phyloP scores from a whole-genome alignment of 2,329 filamentous ascomycete species.

The Alternaria burnsii region DNA sequence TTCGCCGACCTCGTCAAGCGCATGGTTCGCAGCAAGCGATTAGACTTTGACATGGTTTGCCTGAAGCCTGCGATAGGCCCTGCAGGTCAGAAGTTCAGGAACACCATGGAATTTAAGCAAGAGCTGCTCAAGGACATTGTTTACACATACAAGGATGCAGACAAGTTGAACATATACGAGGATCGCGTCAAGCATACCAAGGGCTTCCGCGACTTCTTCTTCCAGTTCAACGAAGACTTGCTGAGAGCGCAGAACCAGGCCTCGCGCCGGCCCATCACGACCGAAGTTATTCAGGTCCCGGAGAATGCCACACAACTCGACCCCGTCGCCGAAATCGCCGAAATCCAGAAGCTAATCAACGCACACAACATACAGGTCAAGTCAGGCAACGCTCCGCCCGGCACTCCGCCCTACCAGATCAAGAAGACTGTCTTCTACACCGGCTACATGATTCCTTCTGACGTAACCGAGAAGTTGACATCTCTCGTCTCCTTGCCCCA shows the following conservation, averaged over 20 bases:
- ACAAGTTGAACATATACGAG: constrained; percentile 79
- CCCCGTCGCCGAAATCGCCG: constrained; percentile 79
- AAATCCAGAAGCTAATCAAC: constrained; percentile 90
- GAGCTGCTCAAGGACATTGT: constrained; percentile 80
- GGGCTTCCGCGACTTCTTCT: constrained; percentile 85
- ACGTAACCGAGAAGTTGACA: constrained; percentile 76
- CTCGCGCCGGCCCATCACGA: constrained; percentile 70
- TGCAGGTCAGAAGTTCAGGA: constrained; percentile 77
- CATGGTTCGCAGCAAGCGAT: constrained; percentile 77
- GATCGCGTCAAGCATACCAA: constrained; percentile 73
- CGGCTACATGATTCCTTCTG: constrained; percentile 80
- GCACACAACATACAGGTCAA: constrained; percentile 75
- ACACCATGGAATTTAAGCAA: constrained; percentile 94
- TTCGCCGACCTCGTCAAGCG: constrained; percentile 83
- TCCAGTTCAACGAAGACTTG: constrained; percentile 73
- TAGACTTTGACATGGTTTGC: constrained; percentile 87
- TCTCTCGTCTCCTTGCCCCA: constrained; percentile 72
- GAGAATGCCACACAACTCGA: constrained; percentile 78
- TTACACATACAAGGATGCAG: constrained; percentile 82
- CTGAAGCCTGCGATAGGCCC: constrained; percentile 88
- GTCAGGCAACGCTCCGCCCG: constrained; percentile 54
- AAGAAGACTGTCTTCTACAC: constrained; percentile 92
- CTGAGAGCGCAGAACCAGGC: constrained; percentile 54
- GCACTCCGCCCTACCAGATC: constrained; percentile 69
- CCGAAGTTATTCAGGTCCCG: constrained; percentile 86